Evolutionary conservation across 208 protist species (phyloP).

Genomic region (Leishmania guyanensis): DNA sequence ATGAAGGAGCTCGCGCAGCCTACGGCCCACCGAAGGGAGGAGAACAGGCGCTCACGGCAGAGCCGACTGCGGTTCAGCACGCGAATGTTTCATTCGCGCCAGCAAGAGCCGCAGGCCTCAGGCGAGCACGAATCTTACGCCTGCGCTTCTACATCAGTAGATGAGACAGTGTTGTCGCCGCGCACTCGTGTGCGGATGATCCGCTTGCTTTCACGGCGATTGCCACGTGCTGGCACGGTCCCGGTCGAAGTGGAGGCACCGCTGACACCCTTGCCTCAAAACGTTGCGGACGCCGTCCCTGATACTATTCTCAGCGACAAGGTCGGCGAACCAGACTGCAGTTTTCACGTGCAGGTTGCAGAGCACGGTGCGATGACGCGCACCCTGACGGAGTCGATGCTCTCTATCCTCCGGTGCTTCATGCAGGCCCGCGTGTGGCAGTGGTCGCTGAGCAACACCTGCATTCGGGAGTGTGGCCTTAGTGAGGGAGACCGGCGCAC

Average conservation of each 20-base stretch:
- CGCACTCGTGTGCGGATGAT: neutral
- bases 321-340: slow-evolving; percentile 22
- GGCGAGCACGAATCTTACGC: neutral
- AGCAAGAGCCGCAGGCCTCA: neutral
- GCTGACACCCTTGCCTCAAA: slow-evolving; percentile 67
- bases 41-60: slow-evolving; percentile 24
- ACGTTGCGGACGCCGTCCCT: slow-evolving; percentile 23
- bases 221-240: neutral
- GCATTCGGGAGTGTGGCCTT: slow-evolving; percentile 35
- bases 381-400: slow-evolving; percentile 16
- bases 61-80: slow-evolving; percentile 23
- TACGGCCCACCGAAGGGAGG: slow-evolving; percentile 19
- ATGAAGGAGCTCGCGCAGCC: slow-evolving; percentile 34
- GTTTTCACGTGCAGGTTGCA: slow-evolving; percentile 36
- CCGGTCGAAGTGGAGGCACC: slow-evolving; percentile 3
- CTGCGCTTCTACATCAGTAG: neutral
- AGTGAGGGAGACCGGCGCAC: slow-evolving; percentile 23
- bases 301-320: slow-evolving; percentile 20
- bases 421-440: slow-evolving; percentile 38
- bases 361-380: slow-evolving; percentile 26
- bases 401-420: slow-evolving; percentile 31
- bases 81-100: slow-evolving; percentile 12
- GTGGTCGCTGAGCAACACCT: slow-evolving; percentile 51
- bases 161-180: neutral
- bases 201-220: neutral